Conservation (phyloP, 768 basidiomycete genomes). For the Boletus pseudo-olivaceus region DNA sequence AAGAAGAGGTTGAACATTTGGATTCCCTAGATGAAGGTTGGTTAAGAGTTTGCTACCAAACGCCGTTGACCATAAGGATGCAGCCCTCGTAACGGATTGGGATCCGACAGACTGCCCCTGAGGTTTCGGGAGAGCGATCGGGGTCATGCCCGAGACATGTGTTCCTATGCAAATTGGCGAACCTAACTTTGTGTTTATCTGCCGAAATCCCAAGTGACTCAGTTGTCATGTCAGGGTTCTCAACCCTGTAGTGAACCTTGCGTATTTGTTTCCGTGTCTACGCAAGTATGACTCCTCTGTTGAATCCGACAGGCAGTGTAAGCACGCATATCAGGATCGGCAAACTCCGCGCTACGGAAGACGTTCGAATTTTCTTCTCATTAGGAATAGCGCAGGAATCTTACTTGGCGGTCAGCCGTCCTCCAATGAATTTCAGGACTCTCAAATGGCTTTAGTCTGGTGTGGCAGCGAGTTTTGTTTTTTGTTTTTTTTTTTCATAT, state of each 20-base stretch:
- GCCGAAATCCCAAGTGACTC: background rate
- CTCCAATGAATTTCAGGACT: background rate
- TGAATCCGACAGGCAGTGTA: background rate
- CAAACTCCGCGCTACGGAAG: background rate
- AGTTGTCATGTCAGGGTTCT: background rate
- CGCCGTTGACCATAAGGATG: background rate
- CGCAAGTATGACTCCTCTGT: background rate
- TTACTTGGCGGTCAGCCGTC: background rate
- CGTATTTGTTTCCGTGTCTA: background rate
- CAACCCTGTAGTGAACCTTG: background rate
- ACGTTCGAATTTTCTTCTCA: background rate
- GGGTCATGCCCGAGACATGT: background rate
- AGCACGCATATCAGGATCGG: background rate
- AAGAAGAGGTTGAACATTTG: constrained; percentile 46
- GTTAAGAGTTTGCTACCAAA: constrained; percentile 3
- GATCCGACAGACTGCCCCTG: constrained; percentile 10
- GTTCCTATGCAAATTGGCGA: constrained; percentile 6
- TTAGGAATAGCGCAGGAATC: background rate
- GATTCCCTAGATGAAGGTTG: constrained; percentile 54
- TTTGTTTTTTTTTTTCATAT: background rate
- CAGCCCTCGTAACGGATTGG: constrained; percentile 4
- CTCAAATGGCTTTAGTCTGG: no score
- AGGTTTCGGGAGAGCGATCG: background rate
- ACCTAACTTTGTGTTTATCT: constrained; percentile 19
- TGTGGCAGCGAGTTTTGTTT: background rate